Conservation (phyloP, 2,329 filamentous ascomycete species). For the Ophiostoma ips region DNA sequence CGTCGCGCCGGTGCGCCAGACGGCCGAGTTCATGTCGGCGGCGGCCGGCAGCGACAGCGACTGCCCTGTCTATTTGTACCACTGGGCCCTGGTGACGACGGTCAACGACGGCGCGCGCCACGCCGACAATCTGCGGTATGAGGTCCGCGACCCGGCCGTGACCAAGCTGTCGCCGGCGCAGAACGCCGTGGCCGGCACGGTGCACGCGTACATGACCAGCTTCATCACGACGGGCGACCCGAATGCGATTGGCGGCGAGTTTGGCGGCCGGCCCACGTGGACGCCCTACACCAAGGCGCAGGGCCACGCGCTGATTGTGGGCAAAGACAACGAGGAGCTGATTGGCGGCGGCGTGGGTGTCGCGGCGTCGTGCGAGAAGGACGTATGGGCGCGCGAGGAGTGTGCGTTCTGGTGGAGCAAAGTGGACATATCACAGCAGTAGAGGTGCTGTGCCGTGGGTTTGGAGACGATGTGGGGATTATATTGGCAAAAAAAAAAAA, state of each 20-base stretch:
- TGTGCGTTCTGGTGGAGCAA: constrained; percentile 34
- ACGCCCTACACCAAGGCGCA: constrained; percentile 14
- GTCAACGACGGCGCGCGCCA: constrained; percentile 32
- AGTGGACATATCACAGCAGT: constrained; percentile 13
- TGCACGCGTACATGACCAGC: constrained; percentile 34
- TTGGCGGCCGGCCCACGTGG: neutral
- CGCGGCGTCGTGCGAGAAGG: constrained; percentile 24
- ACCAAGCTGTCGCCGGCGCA: constrained; percentile 24
- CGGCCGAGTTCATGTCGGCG: constrained; percentile 24
- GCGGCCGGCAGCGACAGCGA: constrained; percentile 13
- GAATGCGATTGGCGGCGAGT: neutral
- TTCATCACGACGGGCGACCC: constrained; percentile 28
- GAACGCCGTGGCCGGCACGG: constrained; percentile 25
- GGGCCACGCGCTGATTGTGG: constrained; percentile 27
- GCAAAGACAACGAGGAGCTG: constrained; percentile 31
- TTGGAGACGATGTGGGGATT: too few species aligned
- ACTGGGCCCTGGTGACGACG: constrained; percentile 35
- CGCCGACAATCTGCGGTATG: constrained; percentile 34
- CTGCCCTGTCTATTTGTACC: constrained; percentile 35
- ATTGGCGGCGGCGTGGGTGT: constrained; percentile 26
- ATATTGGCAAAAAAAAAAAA: too few species aligned
- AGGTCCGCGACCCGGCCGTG: constrained; percentile 25
- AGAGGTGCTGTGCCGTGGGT: too few species aligned
- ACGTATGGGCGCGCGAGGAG: constrained; percentile 28
- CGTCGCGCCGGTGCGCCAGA: constrained; percentile 35